A percentile compares a stretch with the other conserved stretches of the same genome.
These are phyloP conservation scores for Solanum rostratum DNA, from an alignment of 257 asterid genomes.

Conservation along the genomic window DNA sequence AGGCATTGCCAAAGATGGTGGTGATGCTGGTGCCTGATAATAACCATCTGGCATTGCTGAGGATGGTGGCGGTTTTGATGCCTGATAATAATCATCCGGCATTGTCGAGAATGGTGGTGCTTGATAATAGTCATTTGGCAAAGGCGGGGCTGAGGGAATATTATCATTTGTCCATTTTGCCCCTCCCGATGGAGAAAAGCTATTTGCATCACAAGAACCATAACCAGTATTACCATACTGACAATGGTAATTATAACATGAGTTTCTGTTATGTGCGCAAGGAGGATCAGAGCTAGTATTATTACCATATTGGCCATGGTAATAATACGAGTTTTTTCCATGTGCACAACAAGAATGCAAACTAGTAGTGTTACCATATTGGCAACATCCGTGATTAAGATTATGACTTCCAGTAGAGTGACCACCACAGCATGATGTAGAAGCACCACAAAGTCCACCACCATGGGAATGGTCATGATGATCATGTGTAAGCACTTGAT, in stretches of 20 bases:
- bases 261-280: not conserved
- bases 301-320: not conserved
- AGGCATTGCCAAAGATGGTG: not conserved
- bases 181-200: not conserved
- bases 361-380: not conserved
- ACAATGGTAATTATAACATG: not conserved
- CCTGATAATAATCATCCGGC: not conserved
- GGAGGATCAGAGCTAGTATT: not conserved
- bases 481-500: not conserved
- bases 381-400: not conserved
- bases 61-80: not conserved
- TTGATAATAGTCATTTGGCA: not conserved
- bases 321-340: not conserved
- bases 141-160: not conserved
- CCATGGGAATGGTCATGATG: not conserved
- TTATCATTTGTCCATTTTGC: not conserved
- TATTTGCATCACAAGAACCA: not conserved
- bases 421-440: not conserved
- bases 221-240: not conserved
- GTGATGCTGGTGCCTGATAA: not conserved
- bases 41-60: not conserved
- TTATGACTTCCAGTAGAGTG: not conserved
- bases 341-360: not conserved
- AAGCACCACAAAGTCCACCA: not conserved
- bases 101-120: not conserved